These are phyloP conservation scores for Phytophthora brassicae DNA, from an alignment of 352 stramenopile species.

Conservation along the genomic window DNA sequence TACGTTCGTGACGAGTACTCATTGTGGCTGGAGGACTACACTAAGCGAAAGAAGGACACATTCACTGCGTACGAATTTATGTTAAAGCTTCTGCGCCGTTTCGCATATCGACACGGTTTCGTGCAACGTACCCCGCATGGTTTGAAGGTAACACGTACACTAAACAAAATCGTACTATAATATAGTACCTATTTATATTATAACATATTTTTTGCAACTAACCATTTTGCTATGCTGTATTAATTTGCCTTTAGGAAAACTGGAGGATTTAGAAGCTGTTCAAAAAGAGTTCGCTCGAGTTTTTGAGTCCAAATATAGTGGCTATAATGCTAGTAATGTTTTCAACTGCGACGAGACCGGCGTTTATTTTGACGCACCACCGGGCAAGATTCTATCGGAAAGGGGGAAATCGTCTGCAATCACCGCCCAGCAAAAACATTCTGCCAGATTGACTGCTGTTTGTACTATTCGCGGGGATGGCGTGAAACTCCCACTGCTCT, in stretches of 20 bases:
- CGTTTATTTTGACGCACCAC: slow-evolving; percentile 7
- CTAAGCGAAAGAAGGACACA: background rate
- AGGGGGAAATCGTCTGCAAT: slow-evolving; percentile 6
- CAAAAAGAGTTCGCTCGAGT: background rate
- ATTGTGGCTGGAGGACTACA: background rate
- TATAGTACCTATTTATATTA: too few relatives aligned
- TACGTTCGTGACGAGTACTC: slow-evolving; percentile 2
- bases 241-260: too few relatives aligned
- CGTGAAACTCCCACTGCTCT: slow-evolving; percentile 6
- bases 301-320: background rate
- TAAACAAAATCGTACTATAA: too few relatives aligned
- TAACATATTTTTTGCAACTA: too few relatives aligned
- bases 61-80: slow-evolving; percentile 4
- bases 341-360: background rate
- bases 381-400: background rate
- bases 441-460: slow-evolving; percentile 9
- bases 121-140: background rate
- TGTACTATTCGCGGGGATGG: slow-evolving; percentile 12
- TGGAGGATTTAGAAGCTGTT: too few relatives aligned
- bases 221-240: too few relatives aligned
- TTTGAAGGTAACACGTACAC: background rate
- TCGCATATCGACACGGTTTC: slow-evolving; percentile 3
- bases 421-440: slow-evolving; percentile 20
- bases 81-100: background rate
- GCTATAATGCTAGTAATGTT: background rate